Conservation (phyloP, 345 rosid genomes). For the Brassica nigra region DNA sequence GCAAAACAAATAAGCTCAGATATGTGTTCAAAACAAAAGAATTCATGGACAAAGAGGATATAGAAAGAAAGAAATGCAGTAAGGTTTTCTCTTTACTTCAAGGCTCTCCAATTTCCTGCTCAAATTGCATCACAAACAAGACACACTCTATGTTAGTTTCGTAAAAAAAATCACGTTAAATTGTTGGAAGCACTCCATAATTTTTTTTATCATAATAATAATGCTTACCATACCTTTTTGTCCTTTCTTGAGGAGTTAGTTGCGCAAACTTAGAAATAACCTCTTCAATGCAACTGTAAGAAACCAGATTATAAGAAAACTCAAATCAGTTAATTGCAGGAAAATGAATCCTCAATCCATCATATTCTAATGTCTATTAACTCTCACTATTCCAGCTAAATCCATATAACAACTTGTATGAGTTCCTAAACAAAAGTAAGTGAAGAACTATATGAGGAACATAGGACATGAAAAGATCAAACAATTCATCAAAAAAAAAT, state of each 20-base stretch:
- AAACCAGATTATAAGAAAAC: background rate
- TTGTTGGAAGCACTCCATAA: background rate
- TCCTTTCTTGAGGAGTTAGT: slow-evolving; percentile 84
- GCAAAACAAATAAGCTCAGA: slow-evolving; percentile 23
- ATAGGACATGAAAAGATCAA: background rate
- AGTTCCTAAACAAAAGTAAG: background rate
- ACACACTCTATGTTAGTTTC: slow-evolving; percentile 15
- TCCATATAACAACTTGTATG: background rate
- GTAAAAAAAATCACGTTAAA: slow-evolving; percentile 10
- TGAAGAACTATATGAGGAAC: background rate
- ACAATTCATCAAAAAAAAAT: background rate
- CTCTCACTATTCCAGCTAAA: slow-evolving; percentile 5
- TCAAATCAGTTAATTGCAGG: background rate
- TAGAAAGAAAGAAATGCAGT: background rate
- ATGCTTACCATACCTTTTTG: slow-evolving; percentile 63
- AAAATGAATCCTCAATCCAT: slow-evolving; percentile 7
- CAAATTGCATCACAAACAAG: background rate
- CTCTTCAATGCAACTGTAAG: slow-evolving; percentile 67
- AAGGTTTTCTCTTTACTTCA: slow-evolving; percentile 61
- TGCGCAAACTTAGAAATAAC: slow-evolving; percentile 77
- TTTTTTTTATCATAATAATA: background rate
- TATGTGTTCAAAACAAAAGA: background rate
- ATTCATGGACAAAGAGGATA: background rate
- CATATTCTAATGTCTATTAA: slow-evolving; percentile 10
- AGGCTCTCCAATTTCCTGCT: slow-evolving; percentile 91